A percentile compares a stretch with the other conserved stretches of the same genome.
These are phyloP conservation scores for Trichothecium roseum DNA, from an alignment of 2,329 filamentous ascomycete genomes.

Conservation along the genomic window DNA sequence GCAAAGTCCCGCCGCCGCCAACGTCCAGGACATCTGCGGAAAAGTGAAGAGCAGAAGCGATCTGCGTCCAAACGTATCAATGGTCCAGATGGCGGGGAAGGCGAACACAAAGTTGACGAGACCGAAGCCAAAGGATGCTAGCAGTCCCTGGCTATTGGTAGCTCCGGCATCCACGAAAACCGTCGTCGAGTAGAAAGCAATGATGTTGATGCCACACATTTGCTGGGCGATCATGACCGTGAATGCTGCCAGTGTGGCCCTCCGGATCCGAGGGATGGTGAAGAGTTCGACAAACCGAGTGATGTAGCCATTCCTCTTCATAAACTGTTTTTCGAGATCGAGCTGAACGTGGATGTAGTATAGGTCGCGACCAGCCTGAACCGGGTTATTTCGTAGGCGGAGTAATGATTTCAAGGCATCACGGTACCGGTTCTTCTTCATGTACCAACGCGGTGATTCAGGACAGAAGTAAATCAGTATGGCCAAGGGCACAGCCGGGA, in stretches of 20 bases:
- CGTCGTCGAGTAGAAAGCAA: conserved; percentile 65
- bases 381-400: conserved; percentile 38
- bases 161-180: conserved; percentile 50
- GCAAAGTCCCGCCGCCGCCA: conserved; percentile 33
- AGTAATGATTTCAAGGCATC: conserved; percentile 49
- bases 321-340: conserved; percentile 43
- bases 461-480: conserved; percentile 55
- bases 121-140: conserved; percentile 48
- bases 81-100: conserved; percentile 47
- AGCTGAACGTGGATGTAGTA: conserved; percentile 58
- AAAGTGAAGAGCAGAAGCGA: conserved; percentile 33
- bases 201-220: conserved; percentile 62
- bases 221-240: conserved; percentile 73
- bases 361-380: conserved; percentile 51
- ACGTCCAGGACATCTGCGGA: conserved; percentile 30
- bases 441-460: conserved; percentile 54
- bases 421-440: conserved; percentile 53
- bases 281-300: conserved; percentile 56
- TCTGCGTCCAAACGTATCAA: conserved; percentile 46
- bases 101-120: conserved; percentile 49
- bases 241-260: conserved; percentile 66
- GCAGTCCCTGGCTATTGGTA: conserved; percentile 41
- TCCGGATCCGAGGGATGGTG: conserved; percentile 56
- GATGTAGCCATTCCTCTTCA: conserved; percentile 43
- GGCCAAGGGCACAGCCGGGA: conserved; percentile 45